Conservation (phyloP, 129 eudicot genomes). For the Lactuca saligna region DNA sequence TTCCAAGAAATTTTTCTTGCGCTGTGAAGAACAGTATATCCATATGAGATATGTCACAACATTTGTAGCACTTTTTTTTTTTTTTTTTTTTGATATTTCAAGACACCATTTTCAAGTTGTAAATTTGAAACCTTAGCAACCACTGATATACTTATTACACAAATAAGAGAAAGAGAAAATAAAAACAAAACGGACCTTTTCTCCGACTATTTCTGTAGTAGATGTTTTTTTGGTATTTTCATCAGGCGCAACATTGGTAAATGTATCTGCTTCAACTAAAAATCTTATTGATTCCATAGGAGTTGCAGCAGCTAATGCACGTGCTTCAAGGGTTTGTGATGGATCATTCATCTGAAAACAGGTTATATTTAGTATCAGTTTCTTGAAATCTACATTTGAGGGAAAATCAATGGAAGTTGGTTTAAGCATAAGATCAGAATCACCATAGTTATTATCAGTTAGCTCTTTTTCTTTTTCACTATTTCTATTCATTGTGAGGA, state of each 20-base stretch:
- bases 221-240: conserved; percentile 31
- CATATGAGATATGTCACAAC: neutral
- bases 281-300: conserved; percentile 78
- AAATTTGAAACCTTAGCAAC: too few species aligned
- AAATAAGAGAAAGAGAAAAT: neutral
- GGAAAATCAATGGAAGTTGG: neutral
- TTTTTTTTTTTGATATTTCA: too few species aligned
- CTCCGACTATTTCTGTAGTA: conserved; percentile 35
- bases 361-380: neutral
- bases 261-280: conserved; percentile 51
- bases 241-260: conserved; percentile 30
- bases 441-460: too few species aligned
- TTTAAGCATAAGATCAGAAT: too few species aligned
- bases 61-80: neutral
- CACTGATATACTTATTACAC: neutral
- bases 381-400: neutral
- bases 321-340: conserved; percentile 57
- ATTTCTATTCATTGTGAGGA: neutral
- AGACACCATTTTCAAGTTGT: too few species aligned
- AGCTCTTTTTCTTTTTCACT: too few species aligned
- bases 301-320: conserved; percentile 77
- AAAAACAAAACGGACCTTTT: conserved; percentile 54
- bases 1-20: conserved; percentile 45
- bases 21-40: conserved; percentile 35
- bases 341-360: conserved; percentile 40